These are phyloP conservation scores for Sclerotinia minor DNA, from an alignment of 2,329 filamentous ascomycete species.

Conservation along the genomic window DNA sequence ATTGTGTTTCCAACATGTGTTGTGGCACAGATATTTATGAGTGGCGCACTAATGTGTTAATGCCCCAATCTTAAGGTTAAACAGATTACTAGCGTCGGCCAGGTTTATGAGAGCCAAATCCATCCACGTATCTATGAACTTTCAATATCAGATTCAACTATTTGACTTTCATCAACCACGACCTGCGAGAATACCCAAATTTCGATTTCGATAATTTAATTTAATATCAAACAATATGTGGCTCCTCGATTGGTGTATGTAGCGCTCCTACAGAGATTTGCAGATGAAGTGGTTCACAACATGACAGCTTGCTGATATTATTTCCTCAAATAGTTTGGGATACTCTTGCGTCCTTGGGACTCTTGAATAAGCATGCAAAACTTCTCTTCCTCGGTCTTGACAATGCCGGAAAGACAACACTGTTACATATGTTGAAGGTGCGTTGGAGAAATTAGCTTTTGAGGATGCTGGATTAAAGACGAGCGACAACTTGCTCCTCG, in stretches of 20 bases:
- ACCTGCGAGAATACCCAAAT: conserved; percentile 15
- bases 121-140: conserved; percentile 27
- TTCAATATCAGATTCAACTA: conserved; percentile 20
- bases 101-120: conserved; percentile 25
- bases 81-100: conserved; percentile 24
- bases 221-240: conserved; percentile 60
- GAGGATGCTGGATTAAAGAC: background rate
- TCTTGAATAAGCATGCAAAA: conserved; percentile 96
- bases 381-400: conserved; percentile 90
- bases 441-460: conserved; percentile 36
- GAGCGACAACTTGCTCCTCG: conserved; percentile 19
- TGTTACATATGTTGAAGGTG: conserved; percentile 95
- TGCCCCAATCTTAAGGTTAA: background rate
- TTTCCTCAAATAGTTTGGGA: conserved; percentile 68
- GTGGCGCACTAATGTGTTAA: background rate
- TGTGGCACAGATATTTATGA: conserved; percentile 10
- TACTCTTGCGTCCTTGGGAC: conserved; percentile 79
- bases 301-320: conserved; percentile 40
- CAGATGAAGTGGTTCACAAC: conserved; percentile 18
- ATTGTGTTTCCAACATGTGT: conserved; percentile 12
- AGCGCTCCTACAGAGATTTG: conserved; percentile 18
- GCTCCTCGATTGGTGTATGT: conserved; percentile 94
- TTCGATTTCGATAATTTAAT: conserved; percentile 16
- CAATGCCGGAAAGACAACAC: conserved; percentile 91
- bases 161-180: conserved; percentile 20